These are phyloP conservation scores for Pestalotiopsis sp. DNA, from an alignment of 2,329 filamentous ascomycete species.

Conservation along the genomic window DNA sequence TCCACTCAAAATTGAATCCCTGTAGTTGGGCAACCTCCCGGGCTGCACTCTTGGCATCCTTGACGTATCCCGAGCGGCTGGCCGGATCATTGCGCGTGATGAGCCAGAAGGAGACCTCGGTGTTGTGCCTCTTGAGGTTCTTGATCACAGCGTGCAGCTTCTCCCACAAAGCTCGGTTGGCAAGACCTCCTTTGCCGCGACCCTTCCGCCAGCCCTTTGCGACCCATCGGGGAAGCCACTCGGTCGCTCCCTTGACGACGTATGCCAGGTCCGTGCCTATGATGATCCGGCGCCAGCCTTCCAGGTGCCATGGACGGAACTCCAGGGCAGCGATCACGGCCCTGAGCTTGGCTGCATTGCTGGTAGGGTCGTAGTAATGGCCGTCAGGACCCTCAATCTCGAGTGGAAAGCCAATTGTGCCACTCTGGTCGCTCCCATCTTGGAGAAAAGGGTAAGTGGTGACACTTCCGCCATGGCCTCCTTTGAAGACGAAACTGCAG, in stretches of 20 bases:
- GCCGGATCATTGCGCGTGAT: slow-evolving; percentile 18
- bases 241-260: slow-evolving; percentile 42
- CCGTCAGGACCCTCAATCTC: slow-evolving; percentile 36
- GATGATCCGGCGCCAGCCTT: slow-evolving; percentile 43
- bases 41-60: slow-evolving; percentile 24
- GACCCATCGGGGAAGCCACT: slow-evolving; percentile 42
- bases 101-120: slow-evolving; percentile 29
- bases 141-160: slow-evolving; percentile 33
- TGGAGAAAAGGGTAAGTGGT: slow-evolving; percentile 6
- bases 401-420: slow-evolving; percentile 29
- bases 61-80: slow-evolving; percentile 22
- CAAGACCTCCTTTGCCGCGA: slow-evolving; percentile 27
- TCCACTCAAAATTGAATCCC: slow-evolving; percentile 23
- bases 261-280: slow-evolving; percentile 51
- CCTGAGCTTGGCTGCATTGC: slow-evolving; percentile 46
- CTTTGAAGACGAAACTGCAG: slow-evolving; percentile 34
- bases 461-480: slow-evolving; percentile 15
- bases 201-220: slow-evolving; percentile 39
- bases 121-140: slow-evolving; percentile 23
- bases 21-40: slow-evolving; percentile 21
- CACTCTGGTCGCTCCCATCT: slow-evolving; percentile 3
- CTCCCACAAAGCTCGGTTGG: slow-evolving; percentile 48
- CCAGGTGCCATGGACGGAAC: slow-evolving; percentile 40
- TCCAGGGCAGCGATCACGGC: slow-evolving; percentile 45
- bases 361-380: slow-evolving; percentile 31